Percentiles rank a stretch among this genome's conserved stretches.
Conservation (phyloP, 225 moss, liverwort and hornwort genomes). For the Sphagnum contortum region DNA sequence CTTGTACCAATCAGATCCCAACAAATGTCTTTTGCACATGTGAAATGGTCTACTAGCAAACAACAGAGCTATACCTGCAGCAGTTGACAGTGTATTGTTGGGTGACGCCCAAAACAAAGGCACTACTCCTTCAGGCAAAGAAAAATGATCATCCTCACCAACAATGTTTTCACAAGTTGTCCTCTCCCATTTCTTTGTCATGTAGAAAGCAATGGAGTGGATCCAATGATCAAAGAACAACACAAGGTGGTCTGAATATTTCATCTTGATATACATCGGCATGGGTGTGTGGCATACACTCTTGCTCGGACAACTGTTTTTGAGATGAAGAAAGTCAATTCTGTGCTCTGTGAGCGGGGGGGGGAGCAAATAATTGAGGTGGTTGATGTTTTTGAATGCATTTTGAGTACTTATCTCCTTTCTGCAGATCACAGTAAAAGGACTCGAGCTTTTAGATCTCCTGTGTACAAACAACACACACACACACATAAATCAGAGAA, state of each 20-base stretch:
- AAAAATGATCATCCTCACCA: conserved; percentile 75
- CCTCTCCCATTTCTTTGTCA: conserved; percentile 76
- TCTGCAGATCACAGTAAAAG: conserved; percentile 97
- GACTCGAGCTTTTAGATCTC: conserved; percentile 97
- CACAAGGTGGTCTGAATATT: conserved; percentile 93
- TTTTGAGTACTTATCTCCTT: conserved; percentile 99
- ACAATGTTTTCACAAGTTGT: conserved; percentile 77
- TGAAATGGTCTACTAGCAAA: conserved; percentile 97
- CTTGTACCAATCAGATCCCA: conserved; percentile 99
- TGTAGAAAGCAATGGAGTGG: conserved; percentile 94
- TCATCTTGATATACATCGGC: conserved; percentile 97
- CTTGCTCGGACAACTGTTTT: conserved; percentile 94
- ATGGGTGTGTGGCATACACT: conserved; percentile 97
- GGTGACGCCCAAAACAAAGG: conserved; percentile 68
- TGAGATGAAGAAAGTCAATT: conserved; percentile 96
- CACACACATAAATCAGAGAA: not conserved
- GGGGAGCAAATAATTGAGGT: conserved; percentile 95
- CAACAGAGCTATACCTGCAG: conserved; percentile 87
- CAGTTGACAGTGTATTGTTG: conserved; percentile 92
- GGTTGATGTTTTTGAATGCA: conserved; percentile 98
- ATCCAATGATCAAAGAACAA: conserved; percentile 99
- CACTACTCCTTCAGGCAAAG: conserved; percentile 86
- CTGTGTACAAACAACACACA: conserved; percentile 12
- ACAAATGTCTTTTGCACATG: conserved; percentile 96
- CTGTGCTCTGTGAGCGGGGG: conserved; percentile 86